Base-by-base conservation (phyloP, 2,329 filamentous ascomycete species). In the Ceratocystis smalleyi region DNA sequence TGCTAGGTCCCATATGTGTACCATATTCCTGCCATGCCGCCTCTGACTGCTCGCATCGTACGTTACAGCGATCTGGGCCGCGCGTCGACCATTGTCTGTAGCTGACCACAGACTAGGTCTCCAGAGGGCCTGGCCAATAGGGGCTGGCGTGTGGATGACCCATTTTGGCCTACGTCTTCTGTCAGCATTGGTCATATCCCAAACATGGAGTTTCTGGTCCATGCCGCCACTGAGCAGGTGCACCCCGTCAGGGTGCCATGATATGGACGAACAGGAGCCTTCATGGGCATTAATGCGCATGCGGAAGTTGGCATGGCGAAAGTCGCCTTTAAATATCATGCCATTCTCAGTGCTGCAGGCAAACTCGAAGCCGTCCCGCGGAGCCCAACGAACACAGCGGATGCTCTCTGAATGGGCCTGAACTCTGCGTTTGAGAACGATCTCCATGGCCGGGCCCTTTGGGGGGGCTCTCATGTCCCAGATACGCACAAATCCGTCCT, bases 1-100 rank as follows among this genome's bases (percentile, higher is more conserved):
- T 5, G 83, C 84, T n/a, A 88, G 73, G 70, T 88, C 85, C 83
- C 84, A 88, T 22, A 87, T 76, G 65, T 87, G 83, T 15, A 86
- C 82, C 0, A 78, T 76, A 32, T 78, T 81, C 54, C 81, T 80
- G 51, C 82, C 83, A 63, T 79, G 79, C 7, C 78, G 76, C 65
- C 78, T 79, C 54, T 77, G 72, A 68, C 78, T 78, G 51, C 75
- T 76, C 68, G 83, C 82, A 66, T 85, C 80, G 69, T 87, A 85
- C 1, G 81, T 77, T 1, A 86, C 79, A 1, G 83, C 82, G 10
- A 86, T 75, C 69, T 86, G 83, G 0, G 83, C 83, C 1, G 81
- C 80, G 55, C 83, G 77, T 59, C 79, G 78, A 2, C 79, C 82
- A 67, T 83, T 81, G 0, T 81, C 79, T 3, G 82, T 82, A 0